Percentiles rank a stretch among this genome's conserved stretches.
phyloP scores from a whole-genome alignment of 192 early-diverging fungal species.

The Phlyctochytrium bullatum region DNA sequence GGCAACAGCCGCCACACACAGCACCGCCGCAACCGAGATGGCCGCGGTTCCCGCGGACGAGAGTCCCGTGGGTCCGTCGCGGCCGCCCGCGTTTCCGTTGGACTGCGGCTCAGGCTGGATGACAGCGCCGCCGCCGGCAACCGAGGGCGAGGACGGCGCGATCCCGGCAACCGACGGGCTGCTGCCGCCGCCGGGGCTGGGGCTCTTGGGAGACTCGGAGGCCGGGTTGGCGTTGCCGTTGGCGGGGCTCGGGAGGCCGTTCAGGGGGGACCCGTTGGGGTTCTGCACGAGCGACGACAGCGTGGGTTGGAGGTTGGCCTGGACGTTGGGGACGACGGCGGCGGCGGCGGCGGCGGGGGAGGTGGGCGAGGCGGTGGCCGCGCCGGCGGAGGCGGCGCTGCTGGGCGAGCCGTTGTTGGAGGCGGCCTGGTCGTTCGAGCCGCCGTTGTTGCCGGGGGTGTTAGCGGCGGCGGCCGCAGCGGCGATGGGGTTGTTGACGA shows the following conservation, averaged over 20 bases:
- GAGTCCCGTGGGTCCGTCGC: neutral
- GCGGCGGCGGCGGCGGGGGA: neutral
- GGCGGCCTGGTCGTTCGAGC: neutral
- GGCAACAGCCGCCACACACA: neutral
- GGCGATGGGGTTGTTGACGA: too few relatives aligned
- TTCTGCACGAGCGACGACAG: neutral
- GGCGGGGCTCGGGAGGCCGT: neutral
- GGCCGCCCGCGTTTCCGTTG: neutral
- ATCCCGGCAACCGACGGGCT: neutral
- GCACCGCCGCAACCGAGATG: neutral
- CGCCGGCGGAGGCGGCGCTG: neutral
- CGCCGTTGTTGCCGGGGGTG: neutral
- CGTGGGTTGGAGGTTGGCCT: neutral
- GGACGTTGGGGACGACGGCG: neutral
- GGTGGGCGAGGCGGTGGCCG: neutral
- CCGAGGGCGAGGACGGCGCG: neutral
- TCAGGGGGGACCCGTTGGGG: neutral
- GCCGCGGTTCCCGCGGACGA: neutral
- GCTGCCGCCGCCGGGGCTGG: neutral
- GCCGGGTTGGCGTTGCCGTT: neutral
- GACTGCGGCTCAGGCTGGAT: neutral
- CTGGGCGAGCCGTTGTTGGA: neutral
- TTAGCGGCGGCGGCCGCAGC: neutral
- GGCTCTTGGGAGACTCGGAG: too few relatives aligned
- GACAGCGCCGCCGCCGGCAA: neutral